These are phyloP conservation scores for Laetiporus sulphureus DNA, from an alignment of 1,284 basidiomycete genomes.

Conservation along the genomic window DNA sequence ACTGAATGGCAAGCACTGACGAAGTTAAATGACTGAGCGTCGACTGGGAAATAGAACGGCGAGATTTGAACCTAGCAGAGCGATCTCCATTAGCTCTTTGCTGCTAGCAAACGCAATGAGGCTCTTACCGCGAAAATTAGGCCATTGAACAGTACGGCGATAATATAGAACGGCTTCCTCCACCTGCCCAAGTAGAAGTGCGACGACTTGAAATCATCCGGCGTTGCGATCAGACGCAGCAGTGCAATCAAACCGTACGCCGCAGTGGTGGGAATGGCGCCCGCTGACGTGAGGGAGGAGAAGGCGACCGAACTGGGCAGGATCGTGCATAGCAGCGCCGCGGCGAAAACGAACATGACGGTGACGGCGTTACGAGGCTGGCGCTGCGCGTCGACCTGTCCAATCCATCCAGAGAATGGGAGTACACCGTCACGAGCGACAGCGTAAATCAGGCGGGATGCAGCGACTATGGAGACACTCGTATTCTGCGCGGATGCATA, in stretches of 20 bases:
- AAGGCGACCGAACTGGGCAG: constrained; percentile 83
- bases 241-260: constrained; percentile 76
- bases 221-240: constrained; percentile 68
- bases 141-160: constrained; percentile 63
- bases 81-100: constrained; percentile 36
- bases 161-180: constrained; percentile 60
- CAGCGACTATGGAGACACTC: constrained; percentile 75
- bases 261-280: constrained; percentile 74
- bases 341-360: constrained; percentile 73
- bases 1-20: constrained; percentile 41
- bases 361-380: constrained; percentile 80
- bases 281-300: constrained; percentile 78
- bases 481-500: constrained; percentile 65
- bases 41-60: constrained; percentile 79
- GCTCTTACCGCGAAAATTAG: constrained; percentile 61
- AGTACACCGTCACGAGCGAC: constrained; percentile 86
- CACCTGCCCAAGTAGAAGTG: constrained; percentile 65
- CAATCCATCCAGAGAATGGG: constrained; percentile 76
- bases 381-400: constrained; percentile 57
- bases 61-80: too few relatives aligned
- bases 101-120: background rate
- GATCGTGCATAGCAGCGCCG: constrained; percentile 71
- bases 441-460: constrained; percentile 80
- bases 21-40: constrained; percentile 71
- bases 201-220: constrained; percentile 64